phyloP scores from a whole-genome alignment of 2,329 filamentous ascomycete species.

The Pseudogymnoascus sp. region DNA sequence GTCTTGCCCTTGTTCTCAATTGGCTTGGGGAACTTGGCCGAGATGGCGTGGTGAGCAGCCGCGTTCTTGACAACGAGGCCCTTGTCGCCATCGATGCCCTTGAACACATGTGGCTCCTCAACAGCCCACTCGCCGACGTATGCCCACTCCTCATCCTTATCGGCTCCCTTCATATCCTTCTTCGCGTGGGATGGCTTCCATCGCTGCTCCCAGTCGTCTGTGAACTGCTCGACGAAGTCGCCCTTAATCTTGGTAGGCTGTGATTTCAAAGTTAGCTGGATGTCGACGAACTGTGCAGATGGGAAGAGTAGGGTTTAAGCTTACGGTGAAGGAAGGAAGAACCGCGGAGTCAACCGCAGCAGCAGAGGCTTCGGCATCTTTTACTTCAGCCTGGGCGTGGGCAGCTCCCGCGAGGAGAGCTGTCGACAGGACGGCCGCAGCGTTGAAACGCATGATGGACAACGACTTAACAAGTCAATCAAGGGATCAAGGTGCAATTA shows the following conservation, averaged over 20 bases:
- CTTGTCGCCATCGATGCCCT: slow-evolving; percentile 91
- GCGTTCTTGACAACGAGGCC: slow-evolving; percentile 97
- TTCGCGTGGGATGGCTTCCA: slow-evolving; percentile 96
- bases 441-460: slow-evolving; percentile 72
- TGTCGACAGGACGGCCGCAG: slow-evolving; percentile 68
- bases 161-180: slow-evolving; percentile 71
- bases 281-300: background rate
- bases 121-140: slow-evolving; percentile 96
- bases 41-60: slow-evolving; percentile 97
- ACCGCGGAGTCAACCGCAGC: slow-evolving; percentile 25
- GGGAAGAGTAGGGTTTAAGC: background rate
- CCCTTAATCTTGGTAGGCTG: slow-evolving; percentile 85
- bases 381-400: slow-evolving; percentile 50
- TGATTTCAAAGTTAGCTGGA: background rate
- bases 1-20: slow-evolving; percentile 97
- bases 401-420: slow-evolving; percentile 63
- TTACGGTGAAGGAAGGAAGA: slow-evolving; percentile 20
- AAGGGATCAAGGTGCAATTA: slow-evolving; percentile 9
- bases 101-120: slow-evolving; percentile 84
- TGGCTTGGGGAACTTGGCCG: slow-evolving; percentile 93
- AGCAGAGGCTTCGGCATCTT: slow-evolving; percentile 37
- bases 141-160: slow-evolving; percentile 83
- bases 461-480: slow-evolving; percentile 19
- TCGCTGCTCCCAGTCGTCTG: slow-evolving; percentile 84
- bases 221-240: slow-evolving; percentile 97